Evolutionary conservation across 1,284 basidiomycete genomes (phyloP).

Genomic region (Austroboletus niveus): DNA sequence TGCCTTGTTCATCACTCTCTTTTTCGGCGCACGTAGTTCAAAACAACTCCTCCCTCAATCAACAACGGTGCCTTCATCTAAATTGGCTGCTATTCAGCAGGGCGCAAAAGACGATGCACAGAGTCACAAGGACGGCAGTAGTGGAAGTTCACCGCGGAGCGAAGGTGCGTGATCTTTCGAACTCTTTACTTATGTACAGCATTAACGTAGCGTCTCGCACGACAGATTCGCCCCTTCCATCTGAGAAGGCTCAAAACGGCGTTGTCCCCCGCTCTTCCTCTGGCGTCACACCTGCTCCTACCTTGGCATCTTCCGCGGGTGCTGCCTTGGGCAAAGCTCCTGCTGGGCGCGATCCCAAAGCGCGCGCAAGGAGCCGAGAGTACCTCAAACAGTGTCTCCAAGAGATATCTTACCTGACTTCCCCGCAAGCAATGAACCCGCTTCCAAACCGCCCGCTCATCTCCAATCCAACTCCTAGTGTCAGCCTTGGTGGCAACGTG

Average conservation of each 20-base stretch:
- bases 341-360: conserved; percentile 86
- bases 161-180: conserved; percentile 54
- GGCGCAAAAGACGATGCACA: conserved; percentile 67
- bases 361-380: conserved; percentile 90
- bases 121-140: conserved; percentile 73
- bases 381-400: conserved; percentile 99
- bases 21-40: conserved; percentile 47
- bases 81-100: conserved; percentile 60
- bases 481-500: conserved; percentile 17
- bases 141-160: conserved; percentile 75
- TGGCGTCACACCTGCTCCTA: conserved; percentile 47
- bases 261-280: conserved; percentile 49
- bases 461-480: conserved; percentile 54
- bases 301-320: conserved; percentile 21
- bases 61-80: conserved; percentile 55
- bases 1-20: conserved; percentile 7
- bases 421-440: conserved; percentile 95
- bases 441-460: conserved; percentile 82
- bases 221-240: conserved; percentile 72
- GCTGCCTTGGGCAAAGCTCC: conserved; percentile 67
- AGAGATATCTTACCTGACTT: conserved; percentile 97
- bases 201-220: neutral
- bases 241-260: conserved; percentile 66
- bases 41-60: conserved; percentile 67
- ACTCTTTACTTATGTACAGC: neutral